phyloP scores from a whole-genome alignment of 139 green algal genomes.

The Micractinium sp. region DNA sequence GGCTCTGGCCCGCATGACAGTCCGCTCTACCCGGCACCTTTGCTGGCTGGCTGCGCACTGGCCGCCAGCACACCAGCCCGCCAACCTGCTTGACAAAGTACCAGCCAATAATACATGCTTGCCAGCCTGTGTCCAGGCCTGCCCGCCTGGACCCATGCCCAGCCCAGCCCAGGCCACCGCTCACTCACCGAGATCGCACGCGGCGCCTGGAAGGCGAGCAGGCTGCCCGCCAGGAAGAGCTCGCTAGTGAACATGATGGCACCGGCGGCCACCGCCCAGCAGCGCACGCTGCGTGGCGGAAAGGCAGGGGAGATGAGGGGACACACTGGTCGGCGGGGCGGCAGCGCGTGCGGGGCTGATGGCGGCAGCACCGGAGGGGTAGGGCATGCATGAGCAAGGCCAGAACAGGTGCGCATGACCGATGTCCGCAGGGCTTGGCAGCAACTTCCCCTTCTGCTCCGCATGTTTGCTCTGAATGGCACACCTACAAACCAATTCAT shows the following conservation, averaged over 20 bases:
- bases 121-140: too few relatives aligned
- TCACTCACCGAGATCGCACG: not conserved
- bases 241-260: slow-evolving; percentile 69
- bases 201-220: slow-evolving; percentile 24
- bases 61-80: too few relatives aligned
- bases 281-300: slow-evolving; percentile 56
- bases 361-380: not conserved
- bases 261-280: slow-evolving; percentile 67
- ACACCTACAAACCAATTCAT: too few relatives aligned
- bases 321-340: not conserved
- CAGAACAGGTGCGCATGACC: too few relatives aligned
- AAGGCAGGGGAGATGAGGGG: not conserved
- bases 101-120: too few relatives aligned
- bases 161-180: too few relatives aligned
- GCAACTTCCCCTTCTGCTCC: not conserved
- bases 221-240: slow-evolving; percentile 52
- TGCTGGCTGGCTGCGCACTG: too few relatives aligned
- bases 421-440: not conserved
- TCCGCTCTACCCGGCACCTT: not conserved
- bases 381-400: too few relatives aligned
- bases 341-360: not conserved
- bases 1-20: not conserved
- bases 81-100: too few relatives aligned
- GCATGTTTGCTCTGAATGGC: not conserved
- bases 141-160: too few relatives aligned